Percentiles rank a stretch among this genome's conserved stretches.
phyloP scores from a whole-genome alignment of 768 basidiomycete genomes.

The Boletus rubroflammeus region DNA sequence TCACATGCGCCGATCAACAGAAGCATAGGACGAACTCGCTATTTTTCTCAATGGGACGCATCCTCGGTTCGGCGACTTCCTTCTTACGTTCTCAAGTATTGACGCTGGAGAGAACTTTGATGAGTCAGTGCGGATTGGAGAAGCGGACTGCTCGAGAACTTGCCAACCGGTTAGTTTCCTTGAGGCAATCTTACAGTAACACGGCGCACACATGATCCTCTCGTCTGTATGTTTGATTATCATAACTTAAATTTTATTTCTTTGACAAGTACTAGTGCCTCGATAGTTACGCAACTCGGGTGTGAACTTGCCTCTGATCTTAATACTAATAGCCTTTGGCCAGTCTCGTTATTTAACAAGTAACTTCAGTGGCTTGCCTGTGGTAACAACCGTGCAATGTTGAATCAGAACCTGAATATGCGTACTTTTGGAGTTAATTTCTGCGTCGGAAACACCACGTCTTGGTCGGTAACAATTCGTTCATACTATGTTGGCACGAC shows the following conservation, averaged over 20 bases:
- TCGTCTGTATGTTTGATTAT: background rate
- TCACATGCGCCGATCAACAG: conserved; percentile 11
- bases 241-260: background rate
- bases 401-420: background rate
- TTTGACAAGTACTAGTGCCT: background rate
- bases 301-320: background rate
- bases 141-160: conserved; percentile 20
- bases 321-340: background rate
- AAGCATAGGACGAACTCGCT: conserved; percentile 1
- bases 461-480: background rate
- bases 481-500: background rate
- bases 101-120: conserved; percentile 12
- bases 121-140: conserved; percentile 20
- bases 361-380: background rate
- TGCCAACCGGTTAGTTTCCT: conserved; percentile 6
- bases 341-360: background rate
- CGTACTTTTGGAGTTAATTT: background rate
- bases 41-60: conserved; percentile 11
- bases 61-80: background rate
- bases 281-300: background rate
- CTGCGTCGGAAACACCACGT: background rate
- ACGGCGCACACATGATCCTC: background rate
- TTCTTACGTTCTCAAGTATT: conserved; percentile 10
- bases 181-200: background rate
- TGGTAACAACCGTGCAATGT: too few species aligned